Conservation (phyloP, 2,329 filamentous ascomycete genomes). For the Alternaria burnsii region DNA sequence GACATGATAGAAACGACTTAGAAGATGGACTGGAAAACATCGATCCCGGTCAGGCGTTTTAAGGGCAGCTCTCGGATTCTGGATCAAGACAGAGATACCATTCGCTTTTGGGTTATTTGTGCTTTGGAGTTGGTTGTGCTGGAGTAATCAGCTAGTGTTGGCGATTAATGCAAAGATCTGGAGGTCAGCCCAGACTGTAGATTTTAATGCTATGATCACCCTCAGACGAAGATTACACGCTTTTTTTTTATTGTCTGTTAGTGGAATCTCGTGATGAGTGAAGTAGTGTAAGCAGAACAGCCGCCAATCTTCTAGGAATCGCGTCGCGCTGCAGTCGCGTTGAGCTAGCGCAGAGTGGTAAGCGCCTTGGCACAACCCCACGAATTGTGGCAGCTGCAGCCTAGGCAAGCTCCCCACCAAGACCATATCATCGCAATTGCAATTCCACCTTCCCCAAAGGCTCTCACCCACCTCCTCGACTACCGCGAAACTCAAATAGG, state of each 20-base stretch:
- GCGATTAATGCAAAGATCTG: neutral
- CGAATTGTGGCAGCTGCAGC: slow-evolving; percentile 20
- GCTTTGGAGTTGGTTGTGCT: slow-evolving; percentile 13
- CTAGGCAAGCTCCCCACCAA: slow-evolving; percentile 22
- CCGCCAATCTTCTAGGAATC: neutral
- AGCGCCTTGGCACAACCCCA: slow-evolving; percentile 19
- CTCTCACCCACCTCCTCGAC: neutral
- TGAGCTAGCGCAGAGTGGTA: slow-evolving; percentile 1
- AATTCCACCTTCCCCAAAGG: neutral
- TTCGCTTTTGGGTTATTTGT: slow-evolving; percentile 13
- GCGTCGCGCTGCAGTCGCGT: slow-evolving; percentile 16
- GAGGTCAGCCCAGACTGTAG: neutral
- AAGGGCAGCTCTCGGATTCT: slow-evolving; percentile 6
- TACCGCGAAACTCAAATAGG: neutral
- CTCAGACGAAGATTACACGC: neutral
- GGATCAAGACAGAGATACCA: slow-evolving; percentile 26
- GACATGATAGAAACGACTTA: slow-evolving; percentile 20
- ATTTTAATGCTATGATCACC: neutral
- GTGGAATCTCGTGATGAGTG: neutral
- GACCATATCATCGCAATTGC: slow-evolving; percentile 12
- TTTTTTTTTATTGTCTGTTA: neutral
- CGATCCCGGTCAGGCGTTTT: slow-evolving; percentile 21
- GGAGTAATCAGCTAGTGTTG: neutral
- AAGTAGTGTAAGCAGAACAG: neutral
- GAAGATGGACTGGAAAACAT: slow-evolving; percentile 2